Evolutionary conservation across 148 eudicot genomes (phyloP).

Genomic region (Spergularia bocconei): DNA sequence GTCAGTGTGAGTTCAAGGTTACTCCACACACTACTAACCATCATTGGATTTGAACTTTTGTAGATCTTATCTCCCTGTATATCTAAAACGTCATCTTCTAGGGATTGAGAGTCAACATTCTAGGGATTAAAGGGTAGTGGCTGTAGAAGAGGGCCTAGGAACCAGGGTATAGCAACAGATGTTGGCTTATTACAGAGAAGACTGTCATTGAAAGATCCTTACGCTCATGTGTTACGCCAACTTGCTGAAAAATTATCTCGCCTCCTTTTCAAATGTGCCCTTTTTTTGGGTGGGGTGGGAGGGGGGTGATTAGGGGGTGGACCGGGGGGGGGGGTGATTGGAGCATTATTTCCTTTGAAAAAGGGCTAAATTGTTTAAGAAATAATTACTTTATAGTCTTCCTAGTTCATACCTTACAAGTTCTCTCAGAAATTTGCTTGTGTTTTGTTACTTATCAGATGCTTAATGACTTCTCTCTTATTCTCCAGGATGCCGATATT

Average conservation of each 20-base stretch:
- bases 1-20: too few relatives aligned
- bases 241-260: too few relatives aligned
- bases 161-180: background rate
- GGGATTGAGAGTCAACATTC: too few relatives aligned
- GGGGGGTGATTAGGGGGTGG: background rate
- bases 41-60: too few relatives aligned
- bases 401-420: background rate
- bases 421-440: background rate
- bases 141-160: background rate
- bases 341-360: too few relatives aligned
- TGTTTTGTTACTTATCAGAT: background rate
- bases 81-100: too few relatives aligned
- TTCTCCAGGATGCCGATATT: slow-evolving; percentile 56
- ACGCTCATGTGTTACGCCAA: background rate
- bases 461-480: slow-evolving; percentile 14
- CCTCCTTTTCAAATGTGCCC: too few relatives aligned
- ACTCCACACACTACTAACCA: too few relatives aligned
- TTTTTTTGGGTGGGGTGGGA: background rate
- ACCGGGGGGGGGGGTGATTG: too few relatives aligned
- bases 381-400: background rate
- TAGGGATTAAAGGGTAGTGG: background rate
- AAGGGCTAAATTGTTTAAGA: too few relatives aligned
- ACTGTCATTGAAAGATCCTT: background rate
- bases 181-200: background rate
- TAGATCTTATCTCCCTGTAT: too few relatives aligned